Conservation (phyloP, 2,329 filamentous ascomycete species). For the Diplodia seriata region DNA sequence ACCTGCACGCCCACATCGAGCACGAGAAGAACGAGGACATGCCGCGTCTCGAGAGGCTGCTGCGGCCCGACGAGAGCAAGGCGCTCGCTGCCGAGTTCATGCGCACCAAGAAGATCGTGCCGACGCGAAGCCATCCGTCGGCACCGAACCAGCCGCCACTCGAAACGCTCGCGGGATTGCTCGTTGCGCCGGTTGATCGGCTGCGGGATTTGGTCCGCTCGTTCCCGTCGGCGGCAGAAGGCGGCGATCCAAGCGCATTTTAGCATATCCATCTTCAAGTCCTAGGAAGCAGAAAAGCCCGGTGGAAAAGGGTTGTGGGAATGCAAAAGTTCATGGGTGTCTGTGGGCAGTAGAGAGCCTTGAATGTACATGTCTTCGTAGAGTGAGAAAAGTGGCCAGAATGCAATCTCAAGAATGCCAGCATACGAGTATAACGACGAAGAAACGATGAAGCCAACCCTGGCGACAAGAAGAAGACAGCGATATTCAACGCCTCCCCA, state of each 20-base stretch:
- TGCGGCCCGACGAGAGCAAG: constrained; percentile 40
- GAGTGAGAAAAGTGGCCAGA: constrained; percentile 5
- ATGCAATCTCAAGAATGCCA: constrained; percentile 19
- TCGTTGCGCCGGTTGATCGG: constrained; percentile 65
- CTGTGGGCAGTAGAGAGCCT: constrained; percentile 14
- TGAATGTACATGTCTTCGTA: constrained; percentile 23
- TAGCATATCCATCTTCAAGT: background rate
- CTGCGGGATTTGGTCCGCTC: constrained; percentile 62
- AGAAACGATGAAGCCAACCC: constrained; percentile 7
- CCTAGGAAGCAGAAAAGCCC: too few relatives aligned
- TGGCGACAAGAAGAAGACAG: constrained; percentile 7
- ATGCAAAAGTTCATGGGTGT: background rate
- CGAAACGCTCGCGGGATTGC: constrained; percentile 61
- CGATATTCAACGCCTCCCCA: constrained; percentile 20
- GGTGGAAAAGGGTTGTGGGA: background rate
- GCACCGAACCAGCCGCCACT: constrained; percentile 61
- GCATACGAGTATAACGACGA: constrained; percentile 10
- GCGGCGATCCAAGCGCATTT: constrained; percentile 1
- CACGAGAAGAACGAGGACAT: constrained; percentile 45
- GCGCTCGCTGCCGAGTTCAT: constrained; percentile 42
- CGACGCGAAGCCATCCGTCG: constrained; percentile 42
- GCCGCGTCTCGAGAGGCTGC: constrained; percentile 40
- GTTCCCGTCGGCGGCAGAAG: constrained; percentile 51
- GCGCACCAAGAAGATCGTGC: constrained; percentile 44
- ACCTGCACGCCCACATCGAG: constrained; percentile 42